Evolutionary conservation across 306 rosid species (phyloP).

Genomic region (Lagenaria siceraria): DNA sequence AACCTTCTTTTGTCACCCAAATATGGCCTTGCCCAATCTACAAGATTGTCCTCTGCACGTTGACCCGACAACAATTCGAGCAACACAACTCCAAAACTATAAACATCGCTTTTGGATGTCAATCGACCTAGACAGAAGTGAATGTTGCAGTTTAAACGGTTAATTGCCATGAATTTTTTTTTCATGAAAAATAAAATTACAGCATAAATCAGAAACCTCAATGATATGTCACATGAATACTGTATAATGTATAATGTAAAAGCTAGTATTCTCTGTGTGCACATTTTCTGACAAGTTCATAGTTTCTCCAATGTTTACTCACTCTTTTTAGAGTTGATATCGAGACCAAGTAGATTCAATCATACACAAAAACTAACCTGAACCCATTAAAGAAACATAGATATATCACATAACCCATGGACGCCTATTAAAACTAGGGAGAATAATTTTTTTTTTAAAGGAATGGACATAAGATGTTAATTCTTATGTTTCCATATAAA

Average conservation of each 20-base stretch:
- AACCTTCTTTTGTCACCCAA: constrained; percentile 56
- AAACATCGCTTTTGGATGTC: constrained; percentile 84
- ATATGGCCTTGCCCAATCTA: constrained; percentile 84
- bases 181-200: not conserved
- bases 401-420: too few relatives aligned
- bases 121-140: constrained; percentile 45
- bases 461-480: too few relatives aligned
- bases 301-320: not conserved
- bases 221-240: too few relatives aligned
- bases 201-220: not conserved
- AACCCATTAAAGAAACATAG: not conserved
- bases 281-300: not conserved
- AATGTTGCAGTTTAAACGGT: not conserved
- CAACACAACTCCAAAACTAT: constrained; percentile 87
- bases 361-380: not conserved
- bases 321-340: not conserved
- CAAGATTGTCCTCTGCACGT: constrained; percentile 79
- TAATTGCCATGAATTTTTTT: not conserved
- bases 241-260: not conserved
- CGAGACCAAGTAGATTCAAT: not conserved
- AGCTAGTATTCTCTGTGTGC: not conserved
- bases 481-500: too few relatives aligned
- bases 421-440: too few relatives aligned
- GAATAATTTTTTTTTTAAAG: too few relatives aligned
- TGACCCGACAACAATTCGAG: constrained; percentile 71